Evolutionary conservation across 2,329 filamentous ascomycete genomes (phyloP).

Genomic region (Peltaster fructicola): DNA sequence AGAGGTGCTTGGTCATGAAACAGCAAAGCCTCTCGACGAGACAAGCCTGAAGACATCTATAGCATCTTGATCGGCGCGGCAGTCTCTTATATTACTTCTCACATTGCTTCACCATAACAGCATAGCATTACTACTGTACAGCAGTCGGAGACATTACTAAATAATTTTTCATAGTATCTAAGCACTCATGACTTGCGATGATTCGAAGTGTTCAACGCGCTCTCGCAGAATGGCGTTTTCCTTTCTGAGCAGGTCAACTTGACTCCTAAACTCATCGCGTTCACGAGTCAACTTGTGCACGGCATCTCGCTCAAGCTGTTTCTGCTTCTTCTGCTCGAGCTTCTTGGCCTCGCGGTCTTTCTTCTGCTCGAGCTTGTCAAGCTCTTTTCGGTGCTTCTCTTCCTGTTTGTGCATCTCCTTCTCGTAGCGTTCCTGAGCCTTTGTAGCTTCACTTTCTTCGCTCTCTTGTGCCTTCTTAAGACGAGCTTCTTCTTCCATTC

Average conservation of each 20-base stretch:
- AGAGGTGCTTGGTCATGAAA: too few species aligned
- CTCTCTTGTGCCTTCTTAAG: constrained; percentile 21
- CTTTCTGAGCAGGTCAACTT: constrained; percentile 28
- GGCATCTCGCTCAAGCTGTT: constrained; percentile 30
- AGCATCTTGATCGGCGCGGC: too few species aligned
- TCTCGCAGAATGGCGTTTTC: constrained; percentile 33
- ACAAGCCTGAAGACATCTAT: too few species aligned
- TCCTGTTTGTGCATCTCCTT: constrained; percentile 48
- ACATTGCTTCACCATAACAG: too few species aligned
- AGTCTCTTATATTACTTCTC: too few species aligned
- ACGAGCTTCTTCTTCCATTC: constrained; percentile 33
- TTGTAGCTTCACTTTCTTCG: constrained; percentile 30
- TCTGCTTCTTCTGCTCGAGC: constrained; percentile 27
- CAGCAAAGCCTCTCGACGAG: too few species aligned
- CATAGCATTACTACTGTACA: too few species aligned
- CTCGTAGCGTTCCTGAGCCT: constrained; percentile 48
- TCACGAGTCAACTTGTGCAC: constrained; percentile 30
- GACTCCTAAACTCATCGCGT: constrained; percentile 26
- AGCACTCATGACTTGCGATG: too few species aligned
- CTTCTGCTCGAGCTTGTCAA: constrained; percentile 34
- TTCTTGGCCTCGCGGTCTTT: constrained; percentile 21
- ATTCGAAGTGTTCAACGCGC: too few species aligned
- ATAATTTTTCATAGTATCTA: too few species aligned
- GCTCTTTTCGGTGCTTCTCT: constrained; percentile 44
- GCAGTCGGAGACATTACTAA: too few species aligned